Evolutionary conservation across 352 stramenopile species (phyloP).

Genomic region (Globisporangium camurandrum): DNA sequence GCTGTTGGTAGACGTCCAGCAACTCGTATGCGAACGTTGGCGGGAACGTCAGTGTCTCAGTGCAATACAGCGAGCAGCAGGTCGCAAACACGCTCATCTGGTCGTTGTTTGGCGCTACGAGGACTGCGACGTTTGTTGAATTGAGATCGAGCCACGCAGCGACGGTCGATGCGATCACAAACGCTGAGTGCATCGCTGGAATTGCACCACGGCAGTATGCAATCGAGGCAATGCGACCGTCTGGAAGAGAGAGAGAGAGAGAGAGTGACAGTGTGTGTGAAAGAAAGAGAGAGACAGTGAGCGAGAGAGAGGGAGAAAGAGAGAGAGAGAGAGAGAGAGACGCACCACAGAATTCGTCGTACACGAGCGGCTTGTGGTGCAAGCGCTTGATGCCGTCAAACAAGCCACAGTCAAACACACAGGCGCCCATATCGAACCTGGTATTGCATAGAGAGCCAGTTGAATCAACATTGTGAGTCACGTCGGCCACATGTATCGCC

Average conservation of each 20-base stretch:
- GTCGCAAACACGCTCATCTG: constrained; percentile 87
- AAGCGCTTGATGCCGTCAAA: constrained; percentile 79
- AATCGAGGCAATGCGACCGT: constrained; percentile 77
- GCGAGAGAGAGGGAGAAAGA: not conserved
- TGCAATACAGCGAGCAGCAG: constrained; percentile 78
- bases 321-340: no score
- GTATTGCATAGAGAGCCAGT: constrained; percentile 1
- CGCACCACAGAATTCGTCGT: constrained; percentile 83
- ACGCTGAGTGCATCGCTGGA: constrained; percentile 81
- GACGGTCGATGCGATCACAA: constrained; percentile 76
- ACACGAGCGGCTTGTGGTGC: constrained; percentile 74
- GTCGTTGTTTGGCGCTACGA: constrained; percentile 79
- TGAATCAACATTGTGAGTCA: not conserved
- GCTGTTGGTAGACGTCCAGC: constrained; percentile 67
- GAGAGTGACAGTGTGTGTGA: not conserved
- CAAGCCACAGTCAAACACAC: constrained; percentile 80
- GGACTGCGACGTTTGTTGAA: constrained; percentile 62
- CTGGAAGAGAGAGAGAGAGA: no score
- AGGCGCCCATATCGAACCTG: constrained; percentile 74
- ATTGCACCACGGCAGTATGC: constrained; percentile 59
- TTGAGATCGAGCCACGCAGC: constrained; percentile 78
- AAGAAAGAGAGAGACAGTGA: no score
- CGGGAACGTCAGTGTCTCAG: constrained; percentile 50
- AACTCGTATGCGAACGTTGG: constrained; percentile 66
- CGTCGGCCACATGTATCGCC: not conserved